Conservation (phyloP, 176 grass and related monocot genomes). For the Cymbopogon citratus region DNA sequence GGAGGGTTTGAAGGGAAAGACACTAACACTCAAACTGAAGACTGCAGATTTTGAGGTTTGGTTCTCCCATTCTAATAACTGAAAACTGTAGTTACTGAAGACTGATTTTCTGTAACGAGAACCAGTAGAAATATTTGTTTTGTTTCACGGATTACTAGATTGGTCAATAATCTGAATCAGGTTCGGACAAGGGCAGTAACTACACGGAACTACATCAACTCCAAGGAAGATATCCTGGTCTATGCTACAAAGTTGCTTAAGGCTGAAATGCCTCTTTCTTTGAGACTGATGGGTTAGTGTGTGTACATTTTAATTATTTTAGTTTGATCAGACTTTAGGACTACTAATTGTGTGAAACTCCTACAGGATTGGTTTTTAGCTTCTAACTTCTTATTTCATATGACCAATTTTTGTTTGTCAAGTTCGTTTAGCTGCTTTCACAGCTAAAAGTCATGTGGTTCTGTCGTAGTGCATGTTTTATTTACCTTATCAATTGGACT, state of each 20-base stretch:
- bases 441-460: neutral
- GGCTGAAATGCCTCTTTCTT: slow-evolving; percentile 84
- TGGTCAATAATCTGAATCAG: slow-evolving; percentile 42
- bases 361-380: neutral
- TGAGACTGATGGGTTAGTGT: slow-evolving; percentile 87
- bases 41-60: slow-evolving; percentile 87
- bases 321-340: neutral
- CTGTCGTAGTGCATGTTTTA: slow-evolving; percentile 15
- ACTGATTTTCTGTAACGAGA: slow-evolving; percentile 12
- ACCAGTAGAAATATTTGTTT: neutral
- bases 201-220: slow-evolving; percentile 63
- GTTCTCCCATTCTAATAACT: slow-evolving; percentile 1
- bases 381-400: neutral
- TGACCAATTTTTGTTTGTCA: neutral
- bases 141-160: slow-evolving; percentile 19
- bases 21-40: slow-evolving; percentile 88
- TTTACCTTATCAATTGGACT: slow-evolving; percentile 16
- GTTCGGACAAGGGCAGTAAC: slow-evolving; percentile 75
- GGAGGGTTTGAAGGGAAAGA: slow-evolving; percentile 65
- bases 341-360: neutral
- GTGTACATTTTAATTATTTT: neutral
- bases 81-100: no score
- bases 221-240: slow-evolving; percentile 77
- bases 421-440: neutral
- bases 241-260: slow-evolving; percentile 80